Conservation (phyloP, 495 filamentous ascomycete genomes). For the Hypoxylon rickii region DNA sequence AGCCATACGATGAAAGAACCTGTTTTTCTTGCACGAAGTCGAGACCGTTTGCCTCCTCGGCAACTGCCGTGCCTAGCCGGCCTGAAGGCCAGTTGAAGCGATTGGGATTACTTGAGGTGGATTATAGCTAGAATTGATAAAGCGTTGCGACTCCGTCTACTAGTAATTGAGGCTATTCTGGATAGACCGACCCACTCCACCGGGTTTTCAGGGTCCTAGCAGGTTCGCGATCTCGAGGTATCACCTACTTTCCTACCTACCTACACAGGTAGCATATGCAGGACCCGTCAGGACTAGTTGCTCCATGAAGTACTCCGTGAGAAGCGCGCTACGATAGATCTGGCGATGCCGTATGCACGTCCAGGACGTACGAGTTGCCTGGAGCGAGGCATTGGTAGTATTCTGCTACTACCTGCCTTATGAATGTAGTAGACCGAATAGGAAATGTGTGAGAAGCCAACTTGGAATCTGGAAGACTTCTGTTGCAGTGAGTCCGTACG, state of each 20-base stretch:
- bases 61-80: slow-evolving; percentile 18
- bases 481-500: slow-evolving; percentile 26
- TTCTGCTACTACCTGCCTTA: slow-evolving; percentile 31
- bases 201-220: slow-evolving; percentile 32
- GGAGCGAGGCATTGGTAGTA: neutral
- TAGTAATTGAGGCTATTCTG: slow-evolving; percentile 35
- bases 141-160: slow-evolving; percentile 9
- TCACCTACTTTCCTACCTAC: too few species aligned
- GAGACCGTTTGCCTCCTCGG: too few species aligned
- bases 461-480: slow-evolving; percentile 24
- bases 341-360: slow-evolving; percentile 20
- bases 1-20: slow-evolving; percentile 12
- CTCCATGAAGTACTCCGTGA: slow-evolving; percentile 23
- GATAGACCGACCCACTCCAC: slow-evolving; percentile 25
- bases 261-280: too few species aligned
- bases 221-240: slow-evolving; percentile 18
- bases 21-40: too few species aligned
- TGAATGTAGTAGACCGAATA: slow-evolving; percentile 14
- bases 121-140: slow-evolving; percentile 16
- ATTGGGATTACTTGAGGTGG: slow-evolving; percentile 25
- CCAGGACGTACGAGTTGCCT: slow-evolving; percentile 1
- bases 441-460: slow-evolving; percentile 31
- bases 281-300: slow-evolving; percentile 4
- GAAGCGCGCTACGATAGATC: slow-evolving; percentile 23
- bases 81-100: slow-evolving; percentile 13